These are phyloP conservation scores for Alternaria ventricosa DNA, from an alignment of 2,329 filamentous ascomycete species.

Conservation along the genomic window DNA sequence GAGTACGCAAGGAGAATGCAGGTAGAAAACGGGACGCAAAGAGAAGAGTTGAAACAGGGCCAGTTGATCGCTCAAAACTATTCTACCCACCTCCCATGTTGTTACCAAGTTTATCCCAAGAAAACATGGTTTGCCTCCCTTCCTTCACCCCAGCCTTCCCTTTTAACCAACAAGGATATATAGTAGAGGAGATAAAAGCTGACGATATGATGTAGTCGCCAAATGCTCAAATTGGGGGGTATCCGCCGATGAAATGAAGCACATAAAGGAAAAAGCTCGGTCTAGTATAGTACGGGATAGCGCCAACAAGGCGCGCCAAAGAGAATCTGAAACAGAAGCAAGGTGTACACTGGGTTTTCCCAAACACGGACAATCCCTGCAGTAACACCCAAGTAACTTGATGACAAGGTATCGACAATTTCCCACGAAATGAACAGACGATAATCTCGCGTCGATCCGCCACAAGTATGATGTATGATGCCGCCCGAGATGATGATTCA, in stretches of 20 bases:
- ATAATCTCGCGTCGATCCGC: slow-evolving; percentile 16
- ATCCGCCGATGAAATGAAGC: slow-evolving; percentile 41
- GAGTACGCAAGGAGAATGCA: slow-evolving; percentile 1
- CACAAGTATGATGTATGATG: slow-evolving; percentile 29
- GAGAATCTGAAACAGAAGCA: slow-evolving; percentile 22
- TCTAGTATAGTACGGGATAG: slow-evolving; percentile 43
- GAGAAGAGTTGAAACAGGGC: slow-evolving; percentile 2
- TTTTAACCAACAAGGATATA: slow-evolving; percentile 25
- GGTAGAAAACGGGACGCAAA: slow-evolving; percentile 4
- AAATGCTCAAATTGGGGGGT: slow-evolving; percentile 45
- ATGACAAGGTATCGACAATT: slow-evolving; percentile 18
- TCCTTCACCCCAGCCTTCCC: slow-evolving; percentile 2
- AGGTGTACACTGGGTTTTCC: slow-evolving; percentile 13
- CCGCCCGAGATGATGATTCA: slow-evolving; percentile 31
- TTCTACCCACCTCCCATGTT: slow-evolving; percentile 12
- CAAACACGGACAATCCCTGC: slow-evolving; percentile 9
- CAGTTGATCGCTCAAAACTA: slow-evolving; percentile 28
- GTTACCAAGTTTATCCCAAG: slow-evolving; percentile 15
- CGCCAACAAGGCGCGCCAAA: slow-evolving; percentile 17
- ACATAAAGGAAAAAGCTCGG: slow-evolving; percentile 30
- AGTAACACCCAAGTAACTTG: slow-evolving; percentile 3
- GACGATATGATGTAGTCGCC: slow-evolving; percentile 33
- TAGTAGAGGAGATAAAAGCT: slow-evolving; percentile 6
- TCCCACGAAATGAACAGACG: slow-evolving; percentile 20
- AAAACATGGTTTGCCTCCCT: slow-evolving; percentile 8